Base-by-base conservation (phyloP, 345 rosid species). In the Eutrema heterophyllum region DNA sequence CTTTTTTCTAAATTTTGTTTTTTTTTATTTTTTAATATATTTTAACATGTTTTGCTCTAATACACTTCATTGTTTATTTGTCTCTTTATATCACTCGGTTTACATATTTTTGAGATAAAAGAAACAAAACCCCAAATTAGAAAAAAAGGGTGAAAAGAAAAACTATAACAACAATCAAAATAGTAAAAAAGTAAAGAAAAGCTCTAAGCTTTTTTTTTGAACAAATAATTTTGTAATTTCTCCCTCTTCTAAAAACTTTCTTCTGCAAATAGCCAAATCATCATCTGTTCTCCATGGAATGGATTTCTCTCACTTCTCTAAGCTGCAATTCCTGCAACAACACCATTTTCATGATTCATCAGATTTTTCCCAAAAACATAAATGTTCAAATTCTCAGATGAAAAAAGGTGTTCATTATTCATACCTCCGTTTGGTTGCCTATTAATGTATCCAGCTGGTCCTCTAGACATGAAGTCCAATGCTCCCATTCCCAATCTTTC, bases 381-480 rank as follows among this genome's bases (percentile, higher is more conserved):
- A 9, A 66, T 38, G 55, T 32, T 67, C 39, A 51, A 8, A 21
- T 67, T 48, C 59, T 66, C 38, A 21, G 26, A 39, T 51, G 0
- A 41, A 52, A 32, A 6, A 29, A 4, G 27, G 24, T 5, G 4
- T 13, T 21, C 30, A 32, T 2, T 26, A 55, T 59, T 49, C 56
- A 70, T 76, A 76, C 80, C 80, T 76, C 75, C 75, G 21, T 76
- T 70, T 69, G 80, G 75, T 38, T 76, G 80, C 43, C 75, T 63
- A 67, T 77, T 57, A 56, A 77, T 56, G 72, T 71, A 77, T 10
- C 72, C 80, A 64, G 76, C 72, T 48, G 71, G 72, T 71, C 72
- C 80, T 77, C 80, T 71, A 64, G 76, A 77, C 76, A 70, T 76
- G 80, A 76, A 76, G 75, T 70, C 80, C 35, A 76, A 54, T 21